Base-by-base conservation (phyloP, 2,329 filamentous ascomycete species). In the Beauveria sp. region DNA sequence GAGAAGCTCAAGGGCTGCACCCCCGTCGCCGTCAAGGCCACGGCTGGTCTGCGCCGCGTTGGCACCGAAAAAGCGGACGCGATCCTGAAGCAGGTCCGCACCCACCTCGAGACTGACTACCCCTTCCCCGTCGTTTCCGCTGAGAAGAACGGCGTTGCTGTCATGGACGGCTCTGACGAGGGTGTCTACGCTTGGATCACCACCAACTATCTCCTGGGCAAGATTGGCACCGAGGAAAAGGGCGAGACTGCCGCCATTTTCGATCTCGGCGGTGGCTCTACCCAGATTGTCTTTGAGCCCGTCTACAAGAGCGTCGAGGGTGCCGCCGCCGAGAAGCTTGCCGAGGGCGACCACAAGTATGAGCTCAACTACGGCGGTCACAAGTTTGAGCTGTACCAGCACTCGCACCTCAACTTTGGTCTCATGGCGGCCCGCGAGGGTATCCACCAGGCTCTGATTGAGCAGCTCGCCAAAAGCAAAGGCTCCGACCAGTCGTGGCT, bases 151-250 rank as follows among this genome's bases (percentile, higher is more conserved):
- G 95, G 96, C 62, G 91, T 99, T 31, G 86, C 92, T 65, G 96
- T 99, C 74, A 99, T 99, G 95, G 93, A 96, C 69, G 95, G 95
- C 65, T 92, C 90, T 56, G 90, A 97, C 71, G 95, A 99, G 78
- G 95, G 95, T 72, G 93, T 99, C 34, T 99, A 96, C 72, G 96
- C 95, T 59, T 99, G 95, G 95, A 96, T 99, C 74, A 99, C 95
- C 7, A 95, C 92, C 67, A 99, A 99, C 82, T 99, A 99, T 76
- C 88, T 99, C 46, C 86, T 99, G 26, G 93, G 93, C 70, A 98
- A 98, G 79, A 98, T 99, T 75, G 95, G 95, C 63, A 90, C 90
- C 12, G 90, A 92, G 2, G 93, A 97, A 72, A 86, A 93, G 74
- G 91, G 85, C 65, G 89, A 91, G 56, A 98, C 95, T 1, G 96